Evolutionary conservation across 2,329 filamentous ascomycete genomes (phyloP).

Genomic region (Ilyonectria sp.): DNA sequence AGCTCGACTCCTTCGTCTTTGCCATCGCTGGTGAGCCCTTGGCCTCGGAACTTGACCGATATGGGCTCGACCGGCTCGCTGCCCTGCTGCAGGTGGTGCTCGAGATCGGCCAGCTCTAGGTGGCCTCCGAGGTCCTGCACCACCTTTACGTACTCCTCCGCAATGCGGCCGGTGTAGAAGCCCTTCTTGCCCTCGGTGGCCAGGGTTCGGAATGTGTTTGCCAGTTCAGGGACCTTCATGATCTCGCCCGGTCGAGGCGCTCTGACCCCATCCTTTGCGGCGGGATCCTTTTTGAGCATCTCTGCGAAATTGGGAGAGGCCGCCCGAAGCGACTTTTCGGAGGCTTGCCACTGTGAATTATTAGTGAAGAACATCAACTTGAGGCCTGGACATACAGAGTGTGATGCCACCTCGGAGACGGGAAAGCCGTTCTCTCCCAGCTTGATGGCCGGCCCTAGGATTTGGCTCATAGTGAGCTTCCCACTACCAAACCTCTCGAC

Average conservation of each 20-base stretch:
- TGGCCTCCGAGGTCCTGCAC: constrained; percentile 83
- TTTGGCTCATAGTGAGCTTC: constrained; percentile 81
- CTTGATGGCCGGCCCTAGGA: constrained; percentile 86
- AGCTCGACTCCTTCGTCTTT: constrained; percentile 76
- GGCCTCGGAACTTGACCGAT: constrained; percentile 82
- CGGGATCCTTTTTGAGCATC: constrained; percentile 85
- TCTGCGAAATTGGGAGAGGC: constrained; percentile 91
- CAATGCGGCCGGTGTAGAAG: constrained; percentile 90
- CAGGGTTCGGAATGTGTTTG: constrained; percentile 84
- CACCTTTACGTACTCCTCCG: constrained; percentile 84
- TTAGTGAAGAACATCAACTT: neutral
- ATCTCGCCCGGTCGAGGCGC: constrained; percentile 87
- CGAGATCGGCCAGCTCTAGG: constrained; percentile 84
- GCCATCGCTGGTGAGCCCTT: constrained; percentile 57
- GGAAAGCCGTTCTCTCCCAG: constrained; percentile 92
- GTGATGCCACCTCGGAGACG: constrained; percentile 83
- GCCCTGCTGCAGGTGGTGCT: constrained; percentile 77
- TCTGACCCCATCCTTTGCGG: constrained; percentile 77
- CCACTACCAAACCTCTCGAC: constrained; percentile 92
- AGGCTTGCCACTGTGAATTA: constrained; percentile 76
- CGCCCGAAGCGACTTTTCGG: constrained; percentile 74
- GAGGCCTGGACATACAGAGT: constrained; percentile 68
- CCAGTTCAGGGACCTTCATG: constrained; percentile 87
- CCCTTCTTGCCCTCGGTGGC: constrained; percentile 88
- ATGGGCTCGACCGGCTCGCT: constrained; percentile 90